A percentile compares a stretch with the other conserved stretches of the same genome.
phyloP scores from a whole-genome alignment of 129 eudicot species.

The Smallanthus sonchifolius region DNA sequence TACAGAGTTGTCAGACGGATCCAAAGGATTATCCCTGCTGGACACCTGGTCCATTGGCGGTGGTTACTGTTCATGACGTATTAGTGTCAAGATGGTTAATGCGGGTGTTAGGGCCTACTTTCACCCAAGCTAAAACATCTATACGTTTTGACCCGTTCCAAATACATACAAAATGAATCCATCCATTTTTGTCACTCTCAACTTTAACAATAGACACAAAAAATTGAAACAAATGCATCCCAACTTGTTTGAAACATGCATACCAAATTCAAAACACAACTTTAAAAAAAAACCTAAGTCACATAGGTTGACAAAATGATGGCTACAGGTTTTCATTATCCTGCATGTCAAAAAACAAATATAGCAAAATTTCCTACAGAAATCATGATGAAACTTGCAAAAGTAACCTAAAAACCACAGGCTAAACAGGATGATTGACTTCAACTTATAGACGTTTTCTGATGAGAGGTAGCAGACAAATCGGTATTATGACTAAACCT shows the following conservation, averaged over 20 bases:
- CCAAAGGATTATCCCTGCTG: too few relatives aligned
- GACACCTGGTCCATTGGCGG: too few relatives aligned
- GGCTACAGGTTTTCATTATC: too few relatives aligned
- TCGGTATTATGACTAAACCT: conserved; percentile 7
- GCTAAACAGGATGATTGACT: conserved; percentile 7
- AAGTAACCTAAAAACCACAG: background rate
- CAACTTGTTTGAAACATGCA: background rate
- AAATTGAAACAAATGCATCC: background rate
- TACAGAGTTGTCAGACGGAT: too few relatives aligned
- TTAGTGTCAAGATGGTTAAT: too few relatives aligned
- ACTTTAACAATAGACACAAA: background rate
- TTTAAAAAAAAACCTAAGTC: background rate
- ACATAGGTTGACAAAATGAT: background rate
- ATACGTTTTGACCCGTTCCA: too few relatives aligned
- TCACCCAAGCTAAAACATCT: too few relatives aligned
- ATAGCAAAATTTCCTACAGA: background rate
- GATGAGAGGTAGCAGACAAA: background rate
- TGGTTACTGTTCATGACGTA: too few relatives aligned
- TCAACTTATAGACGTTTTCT: background rate
- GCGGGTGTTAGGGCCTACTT: too few relatives aligned
- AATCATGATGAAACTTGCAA: background rate
- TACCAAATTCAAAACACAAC: background rate
- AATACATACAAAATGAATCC: too few relatives aligned
- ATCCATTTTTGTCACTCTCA: too few relatives aligned
- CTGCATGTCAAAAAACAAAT: background rate